phyloP scores from a whole-genome alignment of 2,329 filamentous ascomycete species.

The Beauveria caledonica region DNA sequence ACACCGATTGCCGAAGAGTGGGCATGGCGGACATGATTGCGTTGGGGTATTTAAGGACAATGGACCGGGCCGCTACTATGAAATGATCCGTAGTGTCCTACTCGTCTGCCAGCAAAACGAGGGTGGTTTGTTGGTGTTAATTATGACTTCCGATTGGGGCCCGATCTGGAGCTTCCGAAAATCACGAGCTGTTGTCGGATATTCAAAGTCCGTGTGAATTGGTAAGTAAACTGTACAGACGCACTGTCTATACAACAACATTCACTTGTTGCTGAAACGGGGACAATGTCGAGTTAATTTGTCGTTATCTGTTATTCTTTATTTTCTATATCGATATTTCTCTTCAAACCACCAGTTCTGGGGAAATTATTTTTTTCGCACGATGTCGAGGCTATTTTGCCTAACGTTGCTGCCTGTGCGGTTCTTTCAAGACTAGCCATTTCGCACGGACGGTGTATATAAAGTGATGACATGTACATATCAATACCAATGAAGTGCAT shows the following conservation, averaged over 20 bases:
- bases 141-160: neutral
- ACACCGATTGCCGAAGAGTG: conserved; percentile 3
- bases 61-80: neutral
- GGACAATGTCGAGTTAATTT: neutral
- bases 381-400: too few relatives aligned
- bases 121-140: neutral
- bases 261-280: neutral
- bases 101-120: neutral
- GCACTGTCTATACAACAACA: neutral
- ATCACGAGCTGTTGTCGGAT: conserved; percentile 4
- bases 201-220: neutral
- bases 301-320: too few relatives aligned
- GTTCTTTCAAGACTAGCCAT: too few relatives aligned
- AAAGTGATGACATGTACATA: neutral
- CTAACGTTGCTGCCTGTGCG: too few relatives aligned
- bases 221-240: neutral
- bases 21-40: conserved; percentile 2
- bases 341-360: too few relatives aligned
- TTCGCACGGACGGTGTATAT: neutral
- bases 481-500: neutral
- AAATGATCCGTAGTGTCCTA: neutral
- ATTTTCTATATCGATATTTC: too few relatives aligned
- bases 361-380: too few relatives aligned
- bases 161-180: neutral
- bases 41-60: neutral